Evolutionary conservation across 2,329 filamentous ascomycete genomes (phyloP), one percentile per base, ranked within the genome.

Genomic region (Dothistroma pini): DNA sequence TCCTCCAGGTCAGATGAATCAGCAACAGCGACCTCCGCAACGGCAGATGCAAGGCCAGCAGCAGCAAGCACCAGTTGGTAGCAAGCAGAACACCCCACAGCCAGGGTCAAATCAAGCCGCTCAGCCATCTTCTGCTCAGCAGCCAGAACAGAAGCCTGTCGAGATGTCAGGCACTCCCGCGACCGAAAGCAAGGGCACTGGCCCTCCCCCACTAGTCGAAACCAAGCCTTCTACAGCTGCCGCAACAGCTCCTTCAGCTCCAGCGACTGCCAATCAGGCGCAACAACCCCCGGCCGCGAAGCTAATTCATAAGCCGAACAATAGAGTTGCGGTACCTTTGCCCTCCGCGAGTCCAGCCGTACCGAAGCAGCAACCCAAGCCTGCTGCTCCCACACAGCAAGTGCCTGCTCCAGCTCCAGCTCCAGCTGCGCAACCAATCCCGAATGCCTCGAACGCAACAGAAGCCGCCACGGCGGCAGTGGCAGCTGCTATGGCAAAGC

Each of bases 401-500:
- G 49, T 62, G 16, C 51, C 62, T 29, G 52, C 54, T 19, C 56
- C 67, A 19, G 44, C 58, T 14, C 59, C 62, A 19, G 21, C 22
- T 21, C 59, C 56, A 8, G 58, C 64, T 16, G 35, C 61, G 14
- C 65, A 67, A 51, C 62, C 69, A 8, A 57, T 63, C 29, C 49
- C 63, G n/a, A 62, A 63, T 11, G 68, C 68, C n/a, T 66, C 71
- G 49, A 70, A 89, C 75, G 88, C 89, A 1, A 92, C 89, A 0
- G 85, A 88, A 71, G 86, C 88, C 44, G 89, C 89, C 1, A 88
- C 86, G 68, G 89, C 88, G 32, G 89, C 89, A 9, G 89, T 91
- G n/a, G 89, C 89, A 56, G 85, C 88, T 47, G 90, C 90, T 1
- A 91, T 92, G 87, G 88, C 89, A 1, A 89, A 90, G 70, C 81